Evolutionary conservation across 192 early-diverging fungal genomes (phyloP), one percentile per base, ranked within the genome.

Genomic region (Umbelopsis isabellina): DNA sequence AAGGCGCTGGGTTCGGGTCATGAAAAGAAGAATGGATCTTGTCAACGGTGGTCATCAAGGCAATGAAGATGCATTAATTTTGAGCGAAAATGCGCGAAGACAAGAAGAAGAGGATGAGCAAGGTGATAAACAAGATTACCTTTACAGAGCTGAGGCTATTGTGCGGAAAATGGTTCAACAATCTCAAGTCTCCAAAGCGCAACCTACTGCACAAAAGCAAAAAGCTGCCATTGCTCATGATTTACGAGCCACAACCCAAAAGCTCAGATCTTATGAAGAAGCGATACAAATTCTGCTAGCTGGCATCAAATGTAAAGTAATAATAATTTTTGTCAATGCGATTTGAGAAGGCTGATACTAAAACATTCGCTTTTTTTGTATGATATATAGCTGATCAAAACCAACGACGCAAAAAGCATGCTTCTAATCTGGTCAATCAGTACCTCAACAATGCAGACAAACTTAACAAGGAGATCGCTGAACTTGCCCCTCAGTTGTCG

Each of bases 1-100:
- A 11, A 76, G 92, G 35, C 80, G 89, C 61, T 94, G 93, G 93
- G 85, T 93, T 22, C 80, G 92, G 4, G 87, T 93, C 10, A 88
- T 92, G 77, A 94, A 94, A 74, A 80, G 87, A 52, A 80, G 83
- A 45, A 71, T 89, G 69, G 85, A 90, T 55, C 25, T 85, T 5
- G 65, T 65, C 6, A 70, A 69, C 15, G 64, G 67, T 16, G 37
- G 33, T 48, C 53, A 58, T 73, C 55, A 69, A 27, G 46, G 68
- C 41, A 48, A 58, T 13, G 41, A 68, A 52, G 46, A 52, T 21
- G 46, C 49, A 16, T 33, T 61, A 7, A 10, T 61, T 12, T 30
- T 61, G 1, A 61, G 55, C 4, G 49, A 52, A 22, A 50, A 65
- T 23, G 64, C 67, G 10, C 48, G 35, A 18, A 71, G 30, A 12